These are phyloP conservation scores for Apiospora marii DNA, from an alignment of 2,329 filamentous ascomycete species.

Conservation along the genomic window DNA sequence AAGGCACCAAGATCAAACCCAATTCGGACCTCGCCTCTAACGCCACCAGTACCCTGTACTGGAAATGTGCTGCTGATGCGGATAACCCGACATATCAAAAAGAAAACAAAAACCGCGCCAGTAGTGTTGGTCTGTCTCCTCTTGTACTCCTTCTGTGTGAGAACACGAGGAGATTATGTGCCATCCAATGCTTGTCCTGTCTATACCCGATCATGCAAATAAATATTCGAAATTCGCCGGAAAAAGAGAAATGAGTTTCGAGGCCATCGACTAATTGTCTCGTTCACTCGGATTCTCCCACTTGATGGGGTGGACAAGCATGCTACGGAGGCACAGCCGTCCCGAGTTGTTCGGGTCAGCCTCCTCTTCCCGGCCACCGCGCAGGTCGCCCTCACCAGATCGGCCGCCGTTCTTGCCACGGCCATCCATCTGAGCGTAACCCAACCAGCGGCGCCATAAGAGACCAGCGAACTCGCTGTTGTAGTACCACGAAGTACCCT, in stretches of 20 bases:
- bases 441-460: constrained; percentile 83
- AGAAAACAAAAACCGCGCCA: neutral
- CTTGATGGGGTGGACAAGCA: constrained; percentile 86
- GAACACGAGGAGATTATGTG: neutral
- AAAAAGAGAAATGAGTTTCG: constrained; percentile 25
- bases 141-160: neutral
- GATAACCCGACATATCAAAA: constrained; percentile 17
- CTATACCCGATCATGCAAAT: constrained; percentile 18
- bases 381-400: constrained; percentile 54
- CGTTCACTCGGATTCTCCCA: constrained; percentile 60
- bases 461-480: constrained; percentile 78
- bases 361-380: constrained; percentile 62
- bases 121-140: neutral
- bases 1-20: constrained; percentile 13
- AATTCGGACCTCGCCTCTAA: constrained; percentile 20
- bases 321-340: constrained; percentile 79
- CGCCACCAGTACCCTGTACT: constrained; percentile 30
- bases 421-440: constrained; percentile 62
- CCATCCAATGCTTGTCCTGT: constrained; percentile 12
- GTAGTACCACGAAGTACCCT: constrained; percentile 86
- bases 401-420: constrained; percentile 58
- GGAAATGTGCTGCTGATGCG: constrained; percentile 24
- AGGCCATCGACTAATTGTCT: constrained; percentile 32
- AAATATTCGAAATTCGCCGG: constrained; percentile 5
- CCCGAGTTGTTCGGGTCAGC: constrained; percentile 56